Conservation (phyloP, 306 rosid genomes). For the Dryas octopetala region DNA sequence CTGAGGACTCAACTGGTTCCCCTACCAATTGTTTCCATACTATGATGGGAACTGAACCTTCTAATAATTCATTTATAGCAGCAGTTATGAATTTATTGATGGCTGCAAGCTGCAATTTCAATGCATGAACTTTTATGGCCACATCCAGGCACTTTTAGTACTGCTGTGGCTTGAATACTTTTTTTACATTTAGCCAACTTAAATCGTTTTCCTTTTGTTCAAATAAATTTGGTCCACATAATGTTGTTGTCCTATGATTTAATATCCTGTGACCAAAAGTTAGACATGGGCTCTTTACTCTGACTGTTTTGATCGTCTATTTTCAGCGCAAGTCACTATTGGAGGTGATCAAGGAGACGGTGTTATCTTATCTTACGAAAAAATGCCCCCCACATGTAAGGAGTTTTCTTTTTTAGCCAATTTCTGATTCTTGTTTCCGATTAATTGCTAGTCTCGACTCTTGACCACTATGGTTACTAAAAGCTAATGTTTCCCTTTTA, state of each 20-base stretch:
- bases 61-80: not conserved
- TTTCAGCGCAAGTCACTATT: conserved; percentile 76
- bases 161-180: not conserved
- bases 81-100: not conserved
- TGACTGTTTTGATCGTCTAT: conserved; percentile 12
- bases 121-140: not conserved
- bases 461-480: not conserved
- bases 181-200: not conserved
- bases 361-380: conserved; percentile 76
- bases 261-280: not conserved
- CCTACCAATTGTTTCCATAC: not conserved
- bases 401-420: conserved; percentile 24
- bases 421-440: conserved; percentile 10
- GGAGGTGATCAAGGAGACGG: conserved; percentile 95
- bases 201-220: not conserved
- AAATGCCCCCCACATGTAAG: conserved; percentile 93
- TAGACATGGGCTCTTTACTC: not conserved
- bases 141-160: not conserved
- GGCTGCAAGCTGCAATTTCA: not conserved
- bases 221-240: not conserved
- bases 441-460: not conserved
- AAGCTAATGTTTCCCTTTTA: not conserved
- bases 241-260: not conserved
- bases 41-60: not conserved
- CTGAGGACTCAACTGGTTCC: conserved; percentile 1